These are phyloP conservation scores for Gnetum montanum DNA, from an alignment of 75 land plant species.

Conservation along the genomic window DNA sequence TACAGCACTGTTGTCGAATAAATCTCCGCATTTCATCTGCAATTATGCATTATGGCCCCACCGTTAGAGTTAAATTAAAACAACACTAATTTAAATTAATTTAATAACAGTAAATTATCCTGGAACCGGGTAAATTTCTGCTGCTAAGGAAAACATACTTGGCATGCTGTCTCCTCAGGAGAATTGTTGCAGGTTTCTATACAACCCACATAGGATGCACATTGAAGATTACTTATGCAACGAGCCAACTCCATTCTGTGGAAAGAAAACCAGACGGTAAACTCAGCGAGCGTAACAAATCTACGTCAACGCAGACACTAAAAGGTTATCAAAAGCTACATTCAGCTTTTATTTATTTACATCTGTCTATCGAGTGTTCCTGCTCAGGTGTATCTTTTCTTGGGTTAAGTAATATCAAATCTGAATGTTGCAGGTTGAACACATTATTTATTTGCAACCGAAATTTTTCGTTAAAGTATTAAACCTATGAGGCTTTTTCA, in stretches of 20 bases:
- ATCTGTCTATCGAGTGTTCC: no score
- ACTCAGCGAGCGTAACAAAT: neutral
- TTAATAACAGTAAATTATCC: neutral
- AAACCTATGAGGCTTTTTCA: no score
- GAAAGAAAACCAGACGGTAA: neutral
- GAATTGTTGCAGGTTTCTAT: slow-evolving; percentile 90
- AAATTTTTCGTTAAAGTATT: no score
- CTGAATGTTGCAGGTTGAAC: no score
- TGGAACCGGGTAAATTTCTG: neutral
- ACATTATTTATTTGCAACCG: no score
- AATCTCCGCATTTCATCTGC: slow-evolving; percentile 93
- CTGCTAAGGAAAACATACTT: slow-evolving; percentile 32
- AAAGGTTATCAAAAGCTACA: no score
- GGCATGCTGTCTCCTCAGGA: slow-evolving; percentile 98
- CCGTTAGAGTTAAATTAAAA: no score
- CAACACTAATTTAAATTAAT: neutral
- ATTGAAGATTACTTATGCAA: slow-evolving; percentile 80
- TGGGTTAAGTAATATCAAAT: no score
- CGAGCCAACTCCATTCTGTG: slow-evolving; percentile 66
- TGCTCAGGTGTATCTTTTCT: no score
- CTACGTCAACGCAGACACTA: neutral
- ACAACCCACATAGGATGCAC: slow-evolving; percentile 96
- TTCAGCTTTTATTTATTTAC: no score
- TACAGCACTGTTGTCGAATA: slow-evolving; percentile 89
- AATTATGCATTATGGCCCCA: neutral